Conservation (phyloP, 1,284 basidiomycete species). For the Naganishia albida region DNA sequence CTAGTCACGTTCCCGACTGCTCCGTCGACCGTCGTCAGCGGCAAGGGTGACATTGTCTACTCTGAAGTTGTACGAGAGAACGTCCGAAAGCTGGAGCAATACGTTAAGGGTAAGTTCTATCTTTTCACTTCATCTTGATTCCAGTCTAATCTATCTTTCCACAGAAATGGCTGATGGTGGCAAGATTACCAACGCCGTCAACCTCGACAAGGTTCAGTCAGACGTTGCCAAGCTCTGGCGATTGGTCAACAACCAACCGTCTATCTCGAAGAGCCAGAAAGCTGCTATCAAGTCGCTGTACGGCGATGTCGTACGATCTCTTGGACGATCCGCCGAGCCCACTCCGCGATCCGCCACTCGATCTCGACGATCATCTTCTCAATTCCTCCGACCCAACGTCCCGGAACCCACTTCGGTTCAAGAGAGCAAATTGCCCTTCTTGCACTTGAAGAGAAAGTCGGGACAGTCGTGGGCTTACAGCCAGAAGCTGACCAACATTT, state of each 20-base stretch:
- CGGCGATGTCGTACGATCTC: conserved; percentile 79
- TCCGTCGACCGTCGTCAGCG: conserved; percentile 88
- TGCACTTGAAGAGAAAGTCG: conserved; percentile 97
- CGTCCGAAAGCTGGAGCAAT: conserved; percentile 95
- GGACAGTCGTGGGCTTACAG: conserved; percentile 94
- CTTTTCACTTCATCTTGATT: neutral
- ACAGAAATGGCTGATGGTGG: conserved; percentile 93
- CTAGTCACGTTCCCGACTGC: conserved; percentile 94
- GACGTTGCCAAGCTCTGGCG: conserved; percentile 96
- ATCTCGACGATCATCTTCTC: conserved; percentile 82
- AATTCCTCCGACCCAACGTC: conserved; percentile 86
- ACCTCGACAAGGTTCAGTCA: conserved; percentile 95
- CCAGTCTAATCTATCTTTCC: too few species aligned
- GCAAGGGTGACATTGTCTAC: conserved; percentile 92
- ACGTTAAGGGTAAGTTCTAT: conserved; percentile 66
- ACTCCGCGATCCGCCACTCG: conserved; percentile 61
- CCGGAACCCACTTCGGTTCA: conserved; percentile 71
- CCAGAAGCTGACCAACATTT: conserved; percentile 91
- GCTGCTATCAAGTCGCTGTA: conserved; percentile 95
- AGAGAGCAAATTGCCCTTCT: conserved; percentile 86
- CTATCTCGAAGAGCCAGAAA: conserved; percentile 96
- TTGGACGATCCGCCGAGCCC: conserved; percentile 67
- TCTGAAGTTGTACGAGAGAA: conserved; percentile 91
- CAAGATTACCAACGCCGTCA: conserved; percentile 74
- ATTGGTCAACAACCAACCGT: conserved; percentile 93